Evolutionary conservation across 352 stramenopile genomes (phyloP), one percentile per base, ranked within the genome.

Genomic region (Pythium guiyangense): DNA sequence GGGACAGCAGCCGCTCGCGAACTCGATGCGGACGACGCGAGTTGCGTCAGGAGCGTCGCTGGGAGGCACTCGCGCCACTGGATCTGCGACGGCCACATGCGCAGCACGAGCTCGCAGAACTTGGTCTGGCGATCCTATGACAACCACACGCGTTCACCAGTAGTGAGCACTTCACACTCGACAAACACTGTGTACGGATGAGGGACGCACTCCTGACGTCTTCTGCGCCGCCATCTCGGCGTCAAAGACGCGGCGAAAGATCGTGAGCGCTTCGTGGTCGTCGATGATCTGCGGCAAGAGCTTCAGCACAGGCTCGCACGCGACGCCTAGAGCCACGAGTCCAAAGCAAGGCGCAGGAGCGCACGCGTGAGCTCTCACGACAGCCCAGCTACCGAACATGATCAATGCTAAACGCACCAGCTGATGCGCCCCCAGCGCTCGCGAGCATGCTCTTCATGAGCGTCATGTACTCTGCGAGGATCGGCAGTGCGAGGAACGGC

Each of bases 11-110:
- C 17, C 5, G 22, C 11, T 14, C 44, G 51, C n/a, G 50, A 64
- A 14, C 44, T 51, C 46, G 29, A 25, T 4, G 17, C 26, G 20
- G 25, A 22, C 1, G 29, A 3, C 15, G 42, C 49, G 11, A 49
- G 52, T 40, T 72, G 52, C 20, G 69, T 44, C 10, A 87, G 25
- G 15, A 84, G 31, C 6, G 74, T 71, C 6, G 63, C 51, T 11
- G 79, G 76, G 0, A 89, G 57, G 20, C 48, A 34, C 4, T 80
- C 74, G 20, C 70, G 65, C 58, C 77, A 79, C 1, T 83, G 64
- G 42, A 88, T 63, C 50, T 88, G 88, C 10, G 77, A 79, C 3
- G 82, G 78, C 82, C 82, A 92, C 78, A 92, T 88, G 12, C 82
- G 78, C 26, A 92, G 57, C 45, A 90, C 78, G 22, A 92, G 67